These are phyloP conservation scores for Hypericum perforatum DNA, from an alignment of 345 rosid genomes.

Conservation along the genomic window DNA sequence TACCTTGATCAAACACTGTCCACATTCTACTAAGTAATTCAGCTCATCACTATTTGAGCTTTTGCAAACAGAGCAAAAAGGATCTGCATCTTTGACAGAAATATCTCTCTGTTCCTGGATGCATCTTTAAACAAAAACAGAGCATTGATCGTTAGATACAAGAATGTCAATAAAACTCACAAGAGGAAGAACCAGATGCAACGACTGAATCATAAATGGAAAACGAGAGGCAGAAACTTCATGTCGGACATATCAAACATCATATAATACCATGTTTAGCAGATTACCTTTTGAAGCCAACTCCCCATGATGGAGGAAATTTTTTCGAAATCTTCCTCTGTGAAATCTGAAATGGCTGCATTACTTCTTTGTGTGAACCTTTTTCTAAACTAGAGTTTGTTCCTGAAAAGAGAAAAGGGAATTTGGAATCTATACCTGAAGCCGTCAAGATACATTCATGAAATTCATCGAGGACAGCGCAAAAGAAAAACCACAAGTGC, in stretches of 20 bases:
- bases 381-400: slow-evolving; percentile 14
- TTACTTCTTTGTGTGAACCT: slow-evolving; percentile 14
- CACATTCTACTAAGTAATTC: slow-evolving; percentile 34
- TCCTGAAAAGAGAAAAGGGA: slow-evolving; percentile 19
- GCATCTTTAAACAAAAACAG: slow-evolving; percentile 19
- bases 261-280: neutral
- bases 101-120: slow-evolving; percentile 8
- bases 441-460: neutral
- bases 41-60: slow-evolving; percentile 34
- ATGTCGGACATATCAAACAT: too few species aligned
- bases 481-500: too few species aligned
- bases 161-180: too few species aligned
- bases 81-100: slow-evolving; percentile 15
- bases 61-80: slow-evolving; percentile 41
- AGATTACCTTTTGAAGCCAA: slow-evolving; percentile 25
- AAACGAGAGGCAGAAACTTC: too few species aligned
- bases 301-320: slow-evolving; percentile 8
- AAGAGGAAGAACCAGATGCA: too few species aligned
- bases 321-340: slow-evolving; percentile 12
- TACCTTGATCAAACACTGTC: slow-evolving; percentile 34
- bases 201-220: too few species aligned
- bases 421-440: neutral
- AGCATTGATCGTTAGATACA: too few species aligned
- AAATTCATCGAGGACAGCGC: too few species aligned
- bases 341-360: slow-evolving; percentile 13